phyloP scores from a whole-genome alignment of 2,329 filamentous ascomycete species.

The Colletotrichum sp. region DNA sequence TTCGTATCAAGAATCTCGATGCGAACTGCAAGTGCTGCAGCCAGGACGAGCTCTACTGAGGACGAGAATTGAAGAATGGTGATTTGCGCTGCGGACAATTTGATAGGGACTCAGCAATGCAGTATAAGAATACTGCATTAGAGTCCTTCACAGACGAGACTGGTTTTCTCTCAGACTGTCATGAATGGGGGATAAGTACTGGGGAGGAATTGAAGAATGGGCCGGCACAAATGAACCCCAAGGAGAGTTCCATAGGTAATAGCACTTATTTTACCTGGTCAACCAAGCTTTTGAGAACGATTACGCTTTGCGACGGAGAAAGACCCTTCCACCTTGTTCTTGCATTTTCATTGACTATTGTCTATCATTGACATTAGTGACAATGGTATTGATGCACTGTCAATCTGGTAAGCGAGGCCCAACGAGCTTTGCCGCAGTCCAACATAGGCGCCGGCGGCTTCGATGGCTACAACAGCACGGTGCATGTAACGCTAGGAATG shows the following conservation, averaged over 20 bases:
- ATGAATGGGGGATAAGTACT: background rate
- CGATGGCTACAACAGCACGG: background rate
- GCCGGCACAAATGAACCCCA: too few relatives aligned
- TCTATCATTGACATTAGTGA: background rate
- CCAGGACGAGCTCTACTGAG: too few relatives aligned
- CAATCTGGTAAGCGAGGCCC: background rate
- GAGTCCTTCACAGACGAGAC: background rate
- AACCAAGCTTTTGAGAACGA: background rate
- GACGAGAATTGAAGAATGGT: background rate
- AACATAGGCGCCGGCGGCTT: background rate
- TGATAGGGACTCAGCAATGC: accelerated
- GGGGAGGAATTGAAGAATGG: background rate
- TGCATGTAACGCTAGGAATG: background rate
- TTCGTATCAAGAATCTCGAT: background rate
- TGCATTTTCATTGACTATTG: background rate
- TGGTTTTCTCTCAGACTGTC: background rate
- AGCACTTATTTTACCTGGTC: background rate
- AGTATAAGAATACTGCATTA: background rate
- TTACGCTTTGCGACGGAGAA: background rate
- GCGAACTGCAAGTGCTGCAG: background rate
- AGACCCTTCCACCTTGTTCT: background rate
- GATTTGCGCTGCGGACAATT: background rate
- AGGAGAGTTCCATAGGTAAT: background rate
- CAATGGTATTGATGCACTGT: background rate
- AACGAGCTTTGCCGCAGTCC: background rate